Percentiles rank a stretch among this genome's conserved stretches.
These are phyloP conservation scores for Acer campestre DNA, from an alignment of 345 rosid species.

Conservation along the genomic window DNA sequence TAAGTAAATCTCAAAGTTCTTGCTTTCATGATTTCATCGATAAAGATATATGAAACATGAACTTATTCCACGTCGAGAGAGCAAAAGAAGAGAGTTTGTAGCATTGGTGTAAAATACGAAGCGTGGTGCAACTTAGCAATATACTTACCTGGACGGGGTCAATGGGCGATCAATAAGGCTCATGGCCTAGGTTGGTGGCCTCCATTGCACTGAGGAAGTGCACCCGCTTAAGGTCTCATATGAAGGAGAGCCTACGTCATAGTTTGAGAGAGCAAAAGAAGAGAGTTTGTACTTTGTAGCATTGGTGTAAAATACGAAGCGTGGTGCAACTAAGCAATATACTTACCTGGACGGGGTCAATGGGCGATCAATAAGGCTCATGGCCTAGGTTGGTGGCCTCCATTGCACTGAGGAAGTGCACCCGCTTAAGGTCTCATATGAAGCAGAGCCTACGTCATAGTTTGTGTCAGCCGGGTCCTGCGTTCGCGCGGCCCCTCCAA, in stretches of 20 bases:
- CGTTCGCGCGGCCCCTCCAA: slow-evolving; percentile 22
- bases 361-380: slow-evolving; percentile 27
- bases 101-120: background rate
- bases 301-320: background rate
- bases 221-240: slow-evolving; percentile 9
- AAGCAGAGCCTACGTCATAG: slow-evolving; percentile 37
- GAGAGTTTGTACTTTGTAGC: background rate
- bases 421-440: background rate
- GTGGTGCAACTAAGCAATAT: background rate
- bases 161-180: slow-evolving; percentile 24
- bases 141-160: slow-evolving; percentile 34
- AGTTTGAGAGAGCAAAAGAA: slow-evolving; percentile 6
- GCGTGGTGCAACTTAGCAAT: fast-evolving
- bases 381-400: slow-evolving; percentile 24
- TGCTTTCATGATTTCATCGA: no score
- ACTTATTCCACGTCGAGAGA: background rate
- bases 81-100: background rate
- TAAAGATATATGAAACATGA: background rate
- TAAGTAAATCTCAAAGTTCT: no score
- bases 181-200: slow-evolving; percentile 27
- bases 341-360: slow-evolving; percentile 34
- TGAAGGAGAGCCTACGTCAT: slow-evolving; percentile 35
- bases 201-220: slow-evolving; percentile 15
- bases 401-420: slow-evolving; percentile 15
- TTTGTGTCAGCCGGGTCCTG: slow-evolving; percentile 30